Base-by-base conservation (phyloP, 2,329 filamentous ascomycete species). In the Aureobasidium sp. region DNA sequence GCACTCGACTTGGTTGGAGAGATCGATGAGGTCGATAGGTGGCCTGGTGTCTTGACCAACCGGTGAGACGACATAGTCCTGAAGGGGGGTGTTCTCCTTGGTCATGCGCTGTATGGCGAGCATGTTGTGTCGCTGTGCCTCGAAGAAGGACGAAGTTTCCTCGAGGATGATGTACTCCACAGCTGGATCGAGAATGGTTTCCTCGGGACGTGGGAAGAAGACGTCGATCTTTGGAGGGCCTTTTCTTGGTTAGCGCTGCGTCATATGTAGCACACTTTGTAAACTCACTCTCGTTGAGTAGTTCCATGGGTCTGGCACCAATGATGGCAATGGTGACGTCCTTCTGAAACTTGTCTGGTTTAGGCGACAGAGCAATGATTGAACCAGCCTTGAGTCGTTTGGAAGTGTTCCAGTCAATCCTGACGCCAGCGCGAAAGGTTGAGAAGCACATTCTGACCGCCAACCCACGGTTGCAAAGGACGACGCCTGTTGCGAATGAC, bases 121-220 rank as follows among this genome's bases (percentile, higher is more conserved):
- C 69, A 96, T 78, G 0, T 85, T 86, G 69, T 95, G 84, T 0
- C 89, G 81, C 38, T 83, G 79, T 0, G 88, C 84, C 70, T 96
- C 92, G 64, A 84, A 96, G 69, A 91, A 95, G 0, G 88, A 86
- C 0, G 73, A 72, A 3, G 85, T 81, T 1, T 87, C 81, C 68
- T 96, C 90, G 0, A 96, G 75, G 89, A 96, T 95, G 11, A 92
- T 73, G 71, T 85, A 86, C 66, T 88, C 84, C 35, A 81, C 72
- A 17, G 81, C 79, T 0, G 90, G 84, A 67, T 96, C 87, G 51
- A 95, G 77, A 21, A 83, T 77, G 0, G 85, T 75, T 25, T 91
- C 82, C 2, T 82, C 74, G 0, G 77, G 67, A 8, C 80, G 72
- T 0, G 82, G 81, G 75, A 90, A 92, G 67, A 87, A 86, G 0